Evolutionary conservation across 2,329 filamentous ascomycete genomes (phyloP).

Genomic region (Aspergillus pseudoterreus): DNA sequence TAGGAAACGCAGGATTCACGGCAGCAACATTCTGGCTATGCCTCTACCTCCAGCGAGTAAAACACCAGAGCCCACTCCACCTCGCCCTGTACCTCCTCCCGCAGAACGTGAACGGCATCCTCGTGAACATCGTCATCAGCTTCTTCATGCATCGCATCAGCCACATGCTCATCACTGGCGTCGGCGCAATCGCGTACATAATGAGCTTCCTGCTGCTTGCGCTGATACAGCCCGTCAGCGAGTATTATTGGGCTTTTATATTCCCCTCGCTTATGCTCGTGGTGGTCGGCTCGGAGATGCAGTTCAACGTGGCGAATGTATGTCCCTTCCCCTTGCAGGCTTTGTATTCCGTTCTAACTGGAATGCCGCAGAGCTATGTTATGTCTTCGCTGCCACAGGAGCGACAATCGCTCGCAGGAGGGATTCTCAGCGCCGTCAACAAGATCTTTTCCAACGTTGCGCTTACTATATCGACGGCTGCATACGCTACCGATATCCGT

Average conservation of each 20-base stretch:
- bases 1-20: conserved; percentile 42
- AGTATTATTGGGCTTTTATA: conserved; percentile 60
- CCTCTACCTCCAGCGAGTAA: conserved; percentile 61
- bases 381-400: conserved; percentile 60
- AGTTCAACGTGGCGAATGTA: conserved; percentile 70
- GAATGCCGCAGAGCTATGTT: conserved; percentile 48
- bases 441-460: conserved; percentile 58
- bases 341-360: not conserved
- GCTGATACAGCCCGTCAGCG: conserved; percentile 51
- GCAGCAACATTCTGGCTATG: conserved; percentile 61
- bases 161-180: conserved; percentile 60
- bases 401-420: conserved; percentile 65
- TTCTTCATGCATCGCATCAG: conserved; percentile 60
- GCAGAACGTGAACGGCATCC: conserved; percentile 59
- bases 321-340: not conserved
- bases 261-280: conserved; percentile 60
- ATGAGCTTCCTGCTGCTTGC: conserved; percentile 52
- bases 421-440: conserved; percentile 65
- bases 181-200: conserved; percentile 46
- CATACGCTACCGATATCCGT: not conserved
- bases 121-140: conserved; percentile 62
- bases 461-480: conserved; percentile 55
- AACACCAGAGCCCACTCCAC: conserved; percentile 51
- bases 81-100: conserved; percentile 64
- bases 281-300: conserved; percentile 64